Evolutionary conservation across 768 basidiomycete species (phyloP).

Genomic region (Coprinopsis sp.): DNA sequence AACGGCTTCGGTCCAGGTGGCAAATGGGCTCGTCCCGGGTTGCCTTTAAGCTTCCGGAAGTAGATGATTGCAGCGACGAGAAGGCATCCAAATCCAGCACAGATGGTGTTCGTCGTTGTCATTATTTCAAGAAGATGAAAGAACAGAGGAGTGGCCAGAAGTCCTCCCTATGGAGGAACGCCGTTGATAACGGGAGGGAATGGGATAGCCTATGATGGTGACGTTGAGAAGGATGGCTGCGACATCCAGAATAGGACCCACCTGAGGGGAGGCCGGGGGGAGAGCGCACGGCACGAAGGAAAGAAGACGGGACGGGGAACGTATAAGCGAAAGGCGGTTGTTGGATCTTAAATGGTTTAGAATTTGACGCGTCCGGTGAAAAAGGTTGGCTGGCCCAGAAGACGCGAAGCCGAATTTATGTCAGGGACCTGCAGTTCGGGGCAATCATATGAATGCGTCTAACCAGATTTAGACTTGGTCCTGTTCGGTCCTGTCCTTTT

Average conservation of each 20-base stretch:
- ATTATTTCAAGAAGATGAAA: constrained; percentile 6
- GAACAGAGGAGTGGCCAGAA: constrained; percentile 1
- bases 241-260: constrained; percentile 4
- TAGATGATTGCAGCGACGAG: constrained; percentile 36
- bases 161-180: constrained; percentile 5
- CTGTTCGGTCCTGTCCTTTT: constrained; percentile 2
- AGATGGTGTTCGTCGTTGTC: constrained; percentile 21
- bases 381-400: constrained; percentile 10
- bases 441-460: constrained; percentile 8
- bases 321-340: constrained; percentile 8
- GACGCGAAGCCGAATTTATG: constrained; percentile 8
- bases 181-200: constrained; percentile 10
- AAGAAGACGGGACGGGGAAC: constrained; percentile 6
- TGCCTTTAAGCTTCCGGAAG: constrained; percentile 40
- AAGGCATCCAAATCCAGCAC: constrained; percentile 31
- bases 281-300: constrained; percentile 4
- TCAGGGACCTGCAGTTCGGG: constrained; percentile 9
- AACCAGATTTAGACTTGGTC: constrained; percentile 1
- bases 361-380: constrained; percentile 11
- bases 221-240: not conserved
- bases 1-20: constrained; percentile 69
- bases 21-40: constrained; percentile 29
- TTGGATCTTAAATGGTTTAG: constrained; percentile 11
- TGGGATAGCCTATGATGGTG: not conserved
- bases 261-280: constrained; percentile 9